Conservation (phyloP, 306 rosid species). For the Ceratonia siliqua region DNA sequence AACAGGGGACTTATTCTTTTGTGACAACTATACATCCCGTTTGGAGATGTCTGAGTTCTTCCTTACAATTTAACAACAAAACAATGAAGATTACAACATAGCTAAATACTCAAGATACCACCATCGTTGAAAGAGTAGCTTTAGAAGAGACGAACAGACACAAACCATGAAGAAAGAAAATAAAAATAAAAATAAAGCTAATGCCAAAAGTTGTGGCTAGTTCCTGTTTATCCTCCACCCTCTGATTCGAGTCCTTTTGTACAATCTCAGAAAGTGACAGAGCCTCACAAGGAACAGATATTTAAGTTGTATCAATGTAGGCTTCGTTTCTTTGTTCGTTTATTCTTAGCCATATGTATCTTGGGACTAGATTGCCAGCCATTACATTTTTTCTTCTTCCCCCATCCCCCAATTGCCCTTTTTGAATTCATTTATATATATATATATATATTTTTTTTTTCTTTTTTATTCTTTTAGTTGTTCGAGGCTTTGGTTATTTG, state of each 20-base stretch:
- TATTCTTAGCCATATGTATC: background rate
- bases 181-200: background rate
- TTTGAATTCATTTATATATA: slow-evolving; percentile 1
- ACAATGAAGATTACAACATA: slow-evolving; percentile 19
- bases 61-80: background rate
- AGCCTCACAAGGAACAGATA: slow-evolving; percentile 16
- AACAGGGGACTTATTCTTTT: background rate
- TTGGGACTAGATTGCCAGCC: background rate
- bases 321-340: slow-evolving; percentile 1
- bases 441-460: background rate
- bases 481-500: background rate
- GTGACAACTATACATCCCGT: background rate
- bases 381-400: background rate
- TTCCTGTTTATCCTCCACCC: background rate
- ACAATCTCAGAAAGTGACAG: slow-evolving; percentile 28
- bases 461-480: background rate
- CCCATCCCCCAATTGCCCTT: slow-evolving; percentile 16
- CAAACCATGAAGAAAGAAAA: slow-evolving; percentile 1
- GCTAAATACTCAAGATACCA: background rate
- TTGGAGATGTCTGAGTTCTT: slow-evolving; percentile 7
- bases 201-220: background rate
- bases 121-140: slow-evolving; percentile 6
- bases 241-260: slow-evolving; percentile 32
- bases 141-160: background rate
- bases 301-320: slow-evolving; percentile 15